Percentiles rank a stretch among this genome's conserved stretches.
phyloP scores from a whole-genome alignment of 1,139 yeast genomes.

The Pichia sp. region DNA sequence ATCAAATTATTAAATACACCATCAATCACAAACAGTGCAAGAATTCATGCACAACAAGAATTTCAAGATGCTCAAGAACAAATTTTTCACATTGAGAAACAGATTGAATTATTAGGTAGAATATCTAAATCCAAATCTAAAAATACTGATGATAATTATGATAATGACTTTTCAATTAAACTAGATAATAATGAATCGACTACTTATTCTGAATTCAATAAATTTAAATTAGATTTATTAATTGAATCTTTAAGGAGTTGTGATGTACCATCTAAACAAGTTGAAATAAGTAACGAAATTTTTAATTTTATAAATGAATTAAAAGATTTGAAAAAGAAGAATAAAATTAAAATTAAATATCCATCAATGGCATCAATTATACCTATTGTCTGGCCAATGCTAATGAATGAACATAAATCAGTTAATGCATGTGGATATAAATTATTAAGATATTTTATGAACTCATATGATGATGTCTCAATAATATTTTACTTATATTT shows the following conservation, averaged over 20 bases:
- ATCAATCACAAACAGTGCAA: not conserved
- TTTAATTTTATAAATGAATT: not conserved
- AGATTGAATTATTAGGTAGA: constrained; percentile 4
- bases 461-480: constrained; percentile 5
- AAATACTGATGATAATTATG: not conserved
- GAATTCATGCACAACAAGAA: constrained; percentile 9
- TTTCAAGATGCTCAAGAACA: constrained; percentile 10
- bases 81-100: constrained; percentile 7
- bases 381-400: constrained; percentile 12
- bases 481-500: constrained; percentile 8
- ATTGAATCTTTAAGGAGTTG: not conserved
- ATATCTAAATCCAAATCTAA: not conserved
- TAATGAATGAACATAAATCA: constrained; percentile 2
- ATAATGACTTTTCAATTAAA: too few species aligned
- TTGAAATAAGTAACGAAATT: constrained; percentile 9
- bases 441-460: constrained; percentile 8
- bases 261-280: constrained; percentile 1
- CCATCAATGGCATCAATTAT: constrained; percentile 4
- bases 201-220: too few species aligned
- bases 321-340: too few species aligned
- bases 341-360: not conserved
- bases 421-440: constrained; percentile 11
- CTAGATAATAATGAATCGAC: too few species aligned
- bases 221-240: not conserved
- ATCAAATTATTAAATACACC: constrained; percentile 9